phyloP scores from a whole-genome alignment of 2,329 filamentous ascomycete genomes.

The Pseudopyrenochaeta lycopersici region DNA sequence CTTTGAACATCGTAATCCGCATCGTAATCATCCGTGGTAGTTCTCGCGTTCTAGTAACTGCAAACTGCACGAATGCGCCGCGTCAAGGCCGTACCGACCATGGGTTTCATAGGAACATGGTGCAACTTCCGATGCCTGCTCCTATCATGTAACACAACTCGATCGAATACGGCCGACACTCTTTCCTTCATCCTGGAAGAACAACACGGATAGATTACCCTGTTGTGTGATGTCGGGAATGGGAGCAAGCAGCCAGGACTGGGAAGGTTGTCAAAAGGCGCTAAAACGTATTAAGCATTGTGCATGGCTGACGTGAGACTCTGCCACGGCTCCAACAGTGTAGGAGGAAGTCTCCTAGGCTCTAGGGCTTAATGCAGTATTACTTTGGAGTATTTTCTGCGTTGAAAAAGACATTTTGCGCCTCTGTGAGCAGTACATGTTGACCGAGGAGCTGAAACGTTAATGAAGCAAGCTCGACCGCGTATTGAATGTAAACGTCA shows the following conservation, averaged over 20 bases:
- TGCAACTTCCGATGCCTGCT: conserved; percentile 8
- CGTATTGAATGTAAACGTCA: conserved; percentile 33
- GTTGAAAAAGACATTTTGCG: neutral
- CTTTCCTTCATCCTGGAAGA: neutral
- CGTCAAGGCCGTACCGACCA: neutral
- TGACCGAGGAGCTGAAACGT: conserved; percentile 36
- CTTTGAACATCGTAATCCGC: too few relatives aligned
- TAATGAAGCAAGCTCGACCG: conserved; percentile 31
- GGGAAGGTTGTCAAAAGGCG: neutral
- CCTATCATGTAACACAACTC: conserved; percentile 9
- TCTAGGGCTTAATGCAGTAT: conserved; percentile 1
- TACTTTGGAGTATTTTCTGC: neutral
- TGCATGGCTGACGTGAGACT: neutral
- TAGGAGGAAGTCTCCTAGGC: neutral
- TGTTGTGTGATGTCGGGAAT: conserved; percentile 5
- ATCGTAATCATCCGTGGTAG: too few relatives aligned
- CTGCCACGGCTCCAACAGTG: neutral
- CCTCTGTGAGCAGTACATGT: neutral
- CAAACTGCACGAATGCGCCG: neutral
- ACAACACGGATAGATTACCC: neutral
- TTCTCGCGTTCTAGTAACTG: too few relatives aligned
- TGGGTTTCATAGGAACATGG: neutral
- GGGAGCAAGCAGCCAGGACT: neutral
- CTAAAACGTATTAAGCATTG: neutral
- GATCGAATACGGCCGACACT: neutral